A percentile compares a stretch with the other conserved stretches of the same genome.
Conservation (phyloP, 2,329 filamentous ascomycete genomes). For the Exophiala spinifera region DNA sequence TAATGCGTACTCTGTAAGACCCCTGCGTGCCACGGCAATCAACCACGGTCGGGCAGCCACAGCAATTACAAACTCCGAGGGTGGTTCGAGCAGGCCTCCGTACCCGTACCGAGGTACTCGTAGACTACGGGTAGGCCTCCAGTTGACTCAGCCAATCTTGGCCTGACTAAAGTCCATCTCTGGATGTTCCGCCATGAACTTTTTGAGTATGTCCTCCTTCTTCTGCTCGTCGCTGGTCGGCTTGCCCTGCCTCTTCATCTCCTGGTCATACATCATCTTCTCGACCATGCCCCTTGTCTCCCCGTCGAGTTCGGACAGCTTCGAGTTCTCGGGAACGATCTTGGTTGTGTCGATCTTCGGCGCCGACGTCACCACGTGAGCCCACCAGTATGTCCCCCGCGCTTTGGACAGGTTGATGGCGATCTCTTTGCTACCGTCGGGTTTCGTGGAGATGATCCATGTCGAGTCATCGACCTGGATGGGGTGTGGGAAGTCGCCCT, state of each 20-base stretch:
- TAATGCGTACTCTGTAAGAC: no score
- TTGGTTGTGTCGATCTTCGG: conserved; percentile 94
- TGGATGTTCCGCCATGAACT: conserved; percentile 80
- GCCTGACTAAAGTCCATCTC: conserved; percentile 68
- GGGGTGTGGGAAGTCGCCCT: conserved; percentile 82
- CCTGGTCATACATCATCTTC: conserved; percentile 99
- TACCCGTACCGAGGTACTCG: background rate
- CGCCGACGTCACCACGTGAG: conserved; percentile 80
- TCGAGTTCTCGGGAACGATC: conserved; percentile 89
- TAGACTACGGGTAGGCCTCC: no score
- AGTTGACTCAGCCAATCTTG: conserved; percentile 56
- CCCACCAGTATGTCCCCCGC: conserved; percentile 99
- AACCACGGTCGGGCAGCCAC: no score
- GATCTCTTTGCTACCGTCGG: conserved; percentile 65
- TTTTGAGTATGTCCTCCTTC: conserved; percentile 87
- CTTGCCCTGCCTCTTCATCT: conserved; percentile 88
- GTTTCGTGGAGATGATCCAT: conserved; percentile 78
- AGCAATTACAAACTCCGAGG: background rate
- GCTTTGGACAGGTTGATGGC: conserved; percentile 89
- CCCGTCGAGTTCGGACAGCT: conserved; percentile 87
- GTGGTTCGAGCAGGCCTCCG: background rate
- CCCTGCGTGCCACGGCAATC: no score
- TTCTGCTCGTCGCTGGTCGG: conserved; percentile 92
- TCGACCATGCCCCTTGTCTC: conserved; percentile 96
- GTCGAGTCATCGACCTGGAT: conserved; percentile 84